Evolutionary conservation across 1,284 basidiomycete genomes (phyloP).

Genomic region (Apiotrichum domesticum): DNA sequence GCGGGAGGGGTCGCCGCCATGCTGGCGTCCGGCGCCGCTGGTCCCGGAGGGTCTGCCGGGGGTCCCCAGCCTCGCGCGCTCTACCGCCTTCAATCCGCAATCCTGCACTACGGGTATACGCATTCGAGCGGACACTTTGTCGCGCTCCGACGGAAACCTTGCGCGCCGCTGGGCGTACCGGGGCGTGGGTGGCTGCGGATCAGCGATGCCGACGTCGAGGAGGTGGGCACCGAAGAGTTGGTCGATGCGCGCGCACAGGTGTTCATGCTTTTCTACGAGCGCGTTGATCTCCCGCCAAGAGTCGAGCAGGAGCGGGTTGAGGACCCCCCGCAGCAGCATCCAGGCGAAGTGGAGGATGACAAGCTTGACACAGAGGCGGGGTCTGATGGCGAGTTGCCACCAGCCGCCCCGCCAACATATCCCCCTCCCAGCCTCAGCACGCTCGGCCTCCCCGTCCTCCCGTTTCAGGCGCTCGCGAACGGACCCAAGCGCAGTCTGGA

Average conservation of each 20-base stretch:
- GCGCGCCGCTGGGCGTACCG: slow-evolving; percentile 33
- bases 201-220: slow-evolving; percentile 74
- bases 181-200: slow-evolving; percentile 65
- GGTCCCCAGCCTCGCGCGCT: slow-evolving; percentile 50
- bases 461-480: neutral
- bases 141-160: slow-evolving; percentile 74
- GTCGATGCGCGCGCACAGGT: slow-evolving; percentile 54
- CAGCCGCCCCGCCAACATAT: neutral
- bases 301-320: neutral
- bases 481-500: neutral
- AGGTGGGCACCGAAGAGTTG: slow-evolving; percentile 68
- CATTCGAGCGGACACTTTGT: slow-evolving; percentile 89
- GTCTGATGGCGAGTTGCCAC: too few relatives aligned
- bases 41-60: neutral
- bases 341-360: neutral
- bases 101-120: slow-evolving; percentile 76
- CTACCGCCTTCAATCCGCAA: slow-evolving; percentile 72
- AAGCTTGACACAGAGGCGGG: neutral
- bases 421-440: neutral
- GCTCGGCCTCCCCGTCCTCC: neutral
- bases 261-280: slow-evolving; percentile 90
- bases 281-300: slow-evolving; percentile 46
- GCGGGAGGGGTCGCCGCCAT: neutral
- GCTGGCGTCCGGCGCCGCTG: neutral
- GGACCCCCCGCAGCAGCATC: neutral